Evolutionary conservation across 768 basidiomycete genomes (phyloP).

Genomic region (Boletus rubescentipes): DNA sequence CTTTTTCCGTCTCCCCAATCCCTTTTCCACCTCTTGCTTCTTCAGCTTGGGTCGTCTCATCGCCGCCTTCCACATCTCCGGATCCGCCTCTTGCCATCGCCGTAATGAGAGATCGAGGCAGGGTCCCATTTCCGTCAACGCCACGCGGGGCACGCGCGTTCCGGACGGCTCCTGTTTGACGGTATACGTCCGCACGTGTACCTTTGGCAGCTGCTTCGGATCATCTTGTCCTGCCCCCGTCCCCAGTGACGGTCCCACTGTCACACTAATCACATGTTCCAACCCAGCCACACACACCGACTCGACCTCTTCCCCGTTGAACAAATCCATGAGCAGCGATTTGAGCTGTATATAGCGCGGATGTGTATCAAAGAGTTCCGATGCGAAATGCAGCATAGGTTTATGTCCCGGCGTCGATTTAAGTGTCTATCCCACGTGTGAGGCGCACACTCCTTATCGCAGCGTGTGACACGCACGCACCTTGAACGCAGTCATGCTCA

Average conservation of each 20-base stretch:
- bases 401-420: slow-evolving; percentile 90
- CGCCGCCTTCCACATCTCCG: slow-evolving; percentile 78
- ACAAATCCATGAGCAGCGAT: slow-evolving; percentile 86
- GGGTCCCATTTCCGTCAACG: slow-evolving; percentile 89
- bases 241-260: slow-evolving; percentile 52
- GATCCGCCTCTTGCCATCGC: slow-evolving; percentile 70
- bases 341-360: slow-evolving; percentile 91
- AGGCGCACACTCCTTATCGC: not conserved
- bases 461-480: slow-evolving; percentile 36
- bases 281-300: slow-evolving; percentile 81
- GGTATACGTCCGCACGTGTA: slow-evolving; percentile 89
- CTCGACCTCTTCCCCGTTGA: slow-evolving; percentile 84
- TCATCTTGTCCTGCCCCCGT: slow-evolving; percentile 35
- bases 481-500: slow-evolving; percentile 81
- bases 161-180: slow-evolving; percentile 73
- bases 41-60: slow-evolving; percentile 84
- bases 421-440: slow-evolving; percentile 46
- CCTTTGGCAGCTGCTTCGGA: slow-evolving; percentile 59
- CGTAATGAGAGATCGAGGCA: slow-evolving; percentile 81
- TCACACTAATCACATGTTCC: slow-evolving; percentile 85
- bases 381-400: slow-evolving; percentile 94
- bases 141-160: slow-evolving; percentile 75
- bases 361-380: slow-evolving; percentile 92
- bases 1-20: slow-evolving; percentile 89
- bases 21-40: slow-evolving; percentile 83